Evolutionary conservation across 768 basidiomycete species (phyloP).

Genomic region (Boletellus ananas): DNA sequence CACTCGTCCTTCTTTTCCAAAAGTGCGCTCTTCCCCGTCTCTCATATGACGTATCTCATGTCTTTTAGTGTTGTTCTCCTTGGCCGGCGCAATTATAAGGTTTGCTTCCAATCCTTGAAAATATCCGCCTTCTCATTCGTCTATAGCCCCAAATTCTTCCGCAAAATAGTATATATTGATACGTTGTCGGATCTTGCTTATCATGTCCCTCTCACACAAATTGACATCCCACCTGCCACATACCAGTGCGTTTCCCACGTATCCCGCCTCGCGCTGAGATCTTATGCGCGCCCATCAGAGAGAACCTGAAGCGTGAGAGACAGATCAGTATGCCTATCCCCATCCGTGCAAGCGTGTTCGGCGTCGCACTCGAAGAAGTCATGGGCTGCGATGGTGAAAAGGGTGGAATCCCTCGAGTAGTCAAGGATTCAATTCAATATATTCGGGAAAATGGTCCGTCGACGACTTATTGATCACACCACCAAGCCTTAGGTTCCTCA

Average conservation of each 20-base stretch:
- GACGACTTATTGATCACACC: not conserved
- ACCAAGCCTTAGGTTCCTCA: not conserved
- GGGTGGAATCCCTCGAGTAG: slow-evolving; percentile 74
- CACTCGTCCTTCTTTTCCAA: slow-evolving; percentile 88
- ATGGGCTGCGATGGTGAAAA: slow-evolving; percentile 86
- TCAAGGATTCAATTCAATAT: slow-evolving; percentile 71
- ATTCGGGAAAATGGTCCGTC: slow-evolving; percentile 53
- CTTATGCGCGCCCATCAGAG: slow-evolving; percentile 41
- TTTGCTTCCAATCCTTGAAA: slow-evolving; percentile 23
- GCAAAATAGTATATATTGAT: slow-evolving; percentile 72
- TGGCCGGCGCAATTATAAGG: slow-evolving; percentile 87
- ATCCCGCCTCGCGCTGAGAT: not conserved
- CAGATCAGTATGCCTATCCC: slow-evolving; percentile 65
- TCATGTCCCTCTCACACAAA: slow-evolving; percentile 80
- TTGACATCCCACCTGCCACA: slow-evolving; percentile 78
- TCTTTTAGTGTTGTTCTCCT: slow-evolving; percentile 74
- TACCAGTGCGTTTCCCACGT: slow-evolving; percentile 59
- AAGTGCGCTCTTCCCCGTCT: slow-evolving; percentile 43
- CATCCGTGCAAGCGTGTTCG: slow-evolving; percentile 63
- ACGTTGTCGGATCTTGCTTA: slow-evolving; percentile 76
- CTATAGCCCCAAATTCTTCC: slow-evolving; percentile 83
- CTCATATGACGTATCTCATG: slow-evolving; percentile 6
- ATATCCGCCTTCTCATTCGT: not conserved
- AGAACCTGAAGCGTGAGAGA: slow-evolving; percentile 72
- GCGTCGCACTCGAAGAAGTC: slow-evolving; percentile 74